Conservation (phyloP, 2,329 filamentous ascomycete species). For the Plectosphaerella cucumerina region DNA sequence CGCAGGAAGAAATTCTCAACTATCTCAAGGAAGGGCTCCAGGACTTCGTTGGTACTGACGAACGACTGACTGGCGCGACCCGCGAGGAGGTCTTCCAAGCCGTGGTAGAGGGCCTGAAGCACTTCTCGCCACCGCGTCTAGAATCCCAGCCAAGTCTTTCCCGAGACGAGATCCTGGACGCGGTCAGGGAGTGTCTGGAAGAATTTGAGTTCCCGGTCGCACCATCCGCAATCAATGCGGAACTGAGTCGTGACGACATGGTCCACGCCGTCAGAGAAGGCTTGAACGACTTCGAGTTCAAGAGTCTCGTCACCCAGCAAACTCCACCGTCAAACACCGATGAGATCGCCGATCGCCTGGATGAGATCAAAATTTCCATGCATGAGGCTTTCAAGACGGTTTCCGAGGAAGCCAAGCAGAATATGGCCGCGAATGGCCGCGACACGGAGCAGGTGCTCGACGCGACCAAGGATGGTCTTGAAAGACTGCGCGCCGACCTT, state of each 20-base stretch:
- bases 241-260: slow-evolving; percentile 60
- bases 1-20: slow-evolving; percentile 83
- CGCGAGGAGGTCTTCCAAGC: slow-evolving; percentile 82
- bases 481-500: slow-evolving; percentile 74
- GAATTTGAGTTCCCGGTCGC: slow-evolving; percentile 73
- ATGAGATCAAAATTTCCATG: slow-evolving; percentile 62
- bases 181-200: slow-evolving; percentile 81
- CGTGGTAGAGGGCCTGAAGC: slow-evolving; percentile 79
- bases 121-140: slow-evolving; percentile 71
- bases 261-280: slow-evolving; percentile 60
- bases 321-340: slow-evolving; percentile 36
- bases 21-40: slow-evolving; percentile 83
- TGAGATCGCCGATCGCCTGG: slow-evolving; percentile 51
- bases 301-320: slow-evolving; percentile 33
- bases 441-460: slow-evolving; percentile 88
- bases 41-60: slow-evolving; percentile 59
- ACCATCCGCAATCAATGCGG: slow-evolving; percentile 46
- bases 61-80: slow-evolving; percentile 57
- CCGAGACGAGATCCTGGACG: slow-evolving; percentile 77
- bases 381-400: slow-evolving; percentile 55
- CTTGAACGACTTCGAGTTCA: slow-evolving; percentile 46
- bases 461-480: slow-evolving; percentile 81
- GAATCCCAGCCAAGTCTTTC: slow-evolving; percentile 67
- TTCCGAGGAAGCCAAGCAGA: slow-evolving; percentile 67
- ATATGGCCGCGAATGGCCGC: slow-evolving; percentile 70